Base-by-base conservation (phyloP, 768 basidiomycete species). In the Xanthoconium purpureum region DNA sequence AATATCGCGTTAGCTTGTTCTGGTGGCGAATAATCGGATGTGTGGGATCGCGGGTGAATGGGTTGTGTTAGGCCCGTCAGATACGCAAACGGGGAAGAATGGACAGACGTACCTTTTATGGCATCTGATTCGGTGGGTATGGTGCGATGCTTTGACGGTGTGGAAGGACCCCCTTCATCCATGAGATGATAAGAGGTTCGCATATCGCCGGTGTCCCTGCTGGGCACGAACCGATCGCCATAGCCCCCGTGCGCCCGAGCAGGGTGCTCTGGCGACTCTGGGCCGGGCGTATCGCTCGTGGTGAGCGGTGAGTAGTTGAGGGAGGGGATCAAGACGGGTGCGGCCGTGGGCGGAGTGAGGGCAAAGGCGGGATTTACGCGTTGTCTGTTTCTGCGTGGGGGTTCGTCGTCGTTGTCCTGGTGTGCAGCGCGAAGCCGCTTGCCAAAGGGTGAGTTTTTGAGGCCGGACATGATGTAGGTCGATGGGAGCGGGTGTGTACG, bases 1-100 rank as follows among this genome's bases (percentile, higher is more conserved):
- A 93, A 92, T 50, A 91, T 81, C 12, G 87, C 78, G 66, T 92
- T 92, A 52, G 90, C 89, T 83, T 92, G 89, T 73, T 92, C 90
- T 89, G 58, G 30, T 46, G 46, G 54, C 44, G 33, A 39, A 39
- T 10, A 2, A 50, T 33, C 38, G 33, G n/a, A 15, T 5, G 54
- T 30, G 50, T 33, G 62, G 60, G 57, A 71, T 70, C 52, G 14
- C 67, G 50, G 61, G 59, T 33, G 44, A 18, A 43, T 36, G 57
- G n/a, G 36, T 29, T 30, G 29, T 12, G 47, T 58, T 52, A 61
- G 62, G 52, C 11, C 33, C 20, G 37, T 54, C 30, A 47, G 44
- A 15, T 6, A 33, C 30, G n/a, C 15, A 18, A 54, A 13, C 8
- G 14, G 7, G 11, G 40, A 4, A 37, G 11, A 12, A 24, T n/a